These are phyloP conservation scores for Spencermartinsiella ligniputridi DNA, from an alignment of 1,139 yeast genomes.

Conservation along the genomic window DNA sequence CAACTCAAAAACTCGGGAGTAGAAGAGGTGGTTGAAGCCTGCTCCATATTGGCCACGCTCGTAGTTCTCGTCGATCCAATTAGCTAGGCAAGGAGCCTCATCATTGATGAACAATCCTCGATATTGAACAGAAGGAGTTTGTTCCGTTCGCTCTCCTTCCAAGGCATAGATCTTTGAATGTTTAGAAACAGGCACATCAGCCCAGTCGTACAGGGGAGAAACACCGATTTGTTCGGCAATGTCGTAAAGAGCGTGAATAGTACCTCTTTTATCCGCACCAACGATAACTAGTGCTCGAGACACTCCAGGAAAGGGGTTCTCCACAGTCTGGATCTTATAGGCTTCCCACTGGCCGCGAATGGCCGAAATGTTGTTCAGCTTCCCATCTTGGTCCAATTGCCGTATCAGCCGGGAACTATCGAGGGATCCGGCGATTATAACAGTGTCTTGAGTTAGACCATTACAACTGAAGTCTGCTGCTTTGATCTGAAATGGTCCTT, in stretches of 20 bases:
- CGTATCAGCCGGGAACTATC: constrained; percentile 17
- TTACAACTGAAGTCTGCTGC: constrained; percentile 4
- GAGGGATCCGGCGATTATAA: constrained; percentile 18
- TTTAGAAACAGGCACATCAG: constrained; percentile 12
- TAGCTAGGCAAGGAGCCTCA: constrained; percentile 18
- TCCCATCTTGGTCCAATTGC: constrained; percentile 11
- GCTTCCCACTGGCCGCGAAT: constrained; percentile 19
- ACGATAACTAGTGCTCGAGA: constrained; percentile 18
- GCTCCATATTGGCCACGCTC: constrained; percentile 14
- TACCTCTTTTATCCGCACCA: constrained; percentile 20
- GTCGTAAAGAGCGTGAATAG: constrained; percentile 18
- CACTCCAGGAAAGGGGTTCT: constrained; percentile 14
- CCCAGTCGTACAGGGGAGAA: constrained; percentile 21
- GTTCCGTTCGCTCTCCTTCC: constrained; percentile 6
- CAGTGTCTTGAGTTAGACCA: constrained; percentile 13
- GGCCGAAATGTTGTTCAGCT: constrained; percentile 13
- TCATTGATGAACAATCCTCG: constrained; percentile 21
- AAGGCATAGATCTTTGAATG: background rate
- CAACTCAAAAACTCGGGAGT: constrained; percentile 19
- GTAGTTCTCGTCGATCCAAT: constrained; percentile 15
- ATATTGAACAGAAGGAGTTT: constrained; percentile 18
- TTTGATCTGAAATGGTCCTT: constrained; percentile 10
- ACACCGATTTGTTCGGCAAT: constrained; percentile 20
- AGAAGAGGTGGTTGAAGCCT: constrained; percentile 15
- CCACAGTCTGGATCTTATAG: constrained; percentile 11